Base-by-base conservation (phyloP, 1,139 yeast genomes). In the Saccharomycopsis phalli region DNA sequence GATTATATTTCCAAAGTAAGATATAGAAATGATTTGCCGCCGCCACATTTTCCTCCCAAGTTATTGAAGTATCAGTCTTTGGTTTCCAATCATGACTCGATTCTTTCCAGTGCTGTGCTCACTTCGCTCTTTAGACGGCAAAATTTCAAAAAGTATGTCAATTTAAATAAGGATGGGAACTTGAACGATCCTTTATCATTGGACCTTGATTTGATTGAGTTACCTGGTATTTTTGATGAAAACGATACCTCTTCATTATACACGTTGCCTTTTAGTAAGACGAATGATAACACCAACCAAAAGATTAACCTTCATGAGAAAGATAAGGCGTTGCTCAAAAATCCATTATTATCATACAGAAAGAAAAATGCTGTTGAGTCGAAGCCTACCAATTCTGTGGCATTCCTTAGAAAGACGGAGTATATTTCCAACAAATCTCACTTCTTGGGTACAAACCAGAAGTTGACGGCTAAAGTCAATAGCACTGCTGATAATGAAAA, bases 31-130 rank as follows among this genome's bases (percentile, higher is more conserved):
- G 83, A 77, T 53, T 66, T 91, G 26, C 98, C 98, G 13, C 91
- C 96, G 2, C 97, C 98, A 8, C 83, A 93, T 19, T 70, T 93
- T 49, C 87, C 94, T 40, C 97, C 99, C 19, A 86, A 83, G 59
- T 69, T 87, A 46, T 60, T 91, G 44, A 73, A 78, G 44, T 70
- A 74, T 50, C 57, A 68, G 61, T 39, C 64, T 72, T 13, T 59
- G 66, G 2, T 62, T 66, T 36, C 54, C 62, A 31, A 53, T 22
- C 34, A 67, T 52, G 65, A 67, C 53, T 58, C 68, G 41, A 65
- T 73, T 17, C 76, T 72, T 45, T 71, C 83, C 5, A 72, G 88
- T 37, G 68, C 75, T 44, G 67, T 84, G 47, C 63, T 91, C 50
- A 69, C 87, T 3, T 76, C 93, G 10, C 66, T 87, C 44, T 82